Percentiles rank a stretch among this genome's conserved stretches.
Conservation (phyloP, 2,329 filamentous ascomycete genomes). For the Nothophoma quercina region DNA sequence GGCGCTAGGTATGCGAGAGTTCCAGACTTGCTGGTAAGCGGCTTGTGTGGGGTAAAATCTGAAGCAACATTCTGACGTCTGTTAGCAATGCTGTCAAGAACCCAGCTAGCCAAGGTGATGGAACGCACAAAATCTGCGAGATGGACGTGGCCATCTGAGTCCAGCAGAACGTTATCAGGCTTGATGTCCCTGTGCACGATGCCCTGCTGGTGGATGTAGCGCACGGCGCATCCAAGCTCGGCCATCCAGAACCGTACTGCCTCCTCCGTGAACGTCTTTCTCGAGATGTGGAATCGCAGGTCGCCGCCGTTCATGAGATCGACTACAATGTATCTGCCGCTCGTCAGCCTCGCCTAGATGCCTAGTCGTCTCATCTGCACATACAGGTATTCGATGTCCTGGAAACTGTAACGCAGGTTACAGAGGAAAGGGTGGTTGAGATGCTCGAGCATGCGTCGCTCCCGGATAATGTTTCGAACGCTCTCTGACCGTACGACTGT, state of each 20-base stretch:
- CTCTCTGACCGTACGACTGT: constrained; percentile 96
- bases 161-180: constrained; percentile 52
- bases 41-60: constrained; percentile 82
- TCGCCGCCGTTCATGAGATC: constrained; percentile 98
- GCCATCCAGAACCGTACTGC: constrained; percentile 97
- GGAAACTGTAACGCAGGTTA: constrained; percentile 98
- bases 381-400: constrained; percentile 97
- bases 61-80: constrained; percentile 86
- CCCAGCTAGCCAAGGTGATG: neutral
- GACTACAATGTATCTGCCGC: constrained; percentile 77
- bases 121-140: constrained; percentile 90
- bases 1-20: constrained; percentile 95
- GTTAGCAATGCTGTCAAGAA: constrained; percentile 42
- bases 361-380: neutral
- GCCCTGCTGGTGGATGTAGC: constrained; percentile 56
- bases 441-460: constrained; percentile 97
- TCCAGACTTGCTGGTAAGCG: constrained; percentile 92
- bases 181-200: constrained; percentile 54
- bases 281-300: constrained; percentile 94
- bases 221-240: constrained; percentile 87
- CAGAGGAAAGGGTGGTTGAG: constrained; percentile 98
- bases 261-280: constrained; percentile 97
- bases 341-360: constrained; percentile 9
- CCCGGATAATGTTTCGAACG: constrained; percentile 96
- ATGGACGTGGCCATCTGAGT: constrained; percentile 76